Base-by-base conservation (phyloP, 176 grass and related monocot species). In the Pontederia paniculata region DNA sequence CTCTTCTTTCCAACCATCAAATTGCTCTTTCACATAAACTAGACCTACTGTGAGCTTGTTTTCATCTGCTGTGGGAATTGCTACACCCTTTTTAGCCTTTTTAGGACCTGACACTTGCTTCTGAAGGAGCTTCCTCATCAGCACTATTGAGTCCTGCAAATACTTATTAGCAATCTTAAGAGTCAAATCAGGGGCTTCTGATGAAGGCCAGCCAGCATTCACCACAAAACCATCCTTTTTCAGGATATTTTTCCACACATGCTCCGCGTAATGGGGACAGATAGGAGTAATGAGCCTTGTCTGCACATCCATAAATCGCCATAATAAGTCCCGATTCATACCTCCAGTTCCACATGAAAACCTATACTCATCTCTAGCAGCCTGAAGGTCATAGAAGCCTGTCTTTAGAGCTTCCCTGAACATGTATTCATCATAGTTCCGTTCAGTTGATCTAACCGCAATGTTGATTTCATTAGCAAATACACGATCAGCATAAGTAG, bases 391-490 rank as follows among this genome's bases (percentile, higher is more conserved):
- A 74, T 88, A 88, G 52, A 95, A 95, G 14, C 89, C 89, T 59
- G 69, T 68, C 44, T 88, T 95, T 12, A 95, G 67, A 4, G 84
- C 78, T 43, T 88, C 89, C 63, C 81, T 79, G 63, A 95, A 88
- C 89, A 95, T 82, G 53, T 85, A 95, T 12, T 63, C 21, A 44
- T 80, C 78, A 63, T 88, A 88, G 48, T 75, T 78, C 69, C 82
- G 88, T 75, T 95, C 72, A 9, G 72, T 85, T 73, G 79, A 81
- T 65, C 61, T 83, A 5, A 85, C 48, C 11, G 89, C 81, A 62
- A 85, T 68, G 37, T 80, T 77, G 10, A 89, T 83, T 64, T 95
- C 84, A 58, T 95, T 95, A 2, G 78, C 78, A 78, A 95, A 95
- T 3, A 80, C 84, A 51, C 48, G 48, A 25, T 95, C 89, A 43